Percentiles rank a stretch among this genome's conserved stretches.
phyloP scores from a whole-genome alignment of 768 basidiomycete species.

The Lactarius akahatsu region DNA sequence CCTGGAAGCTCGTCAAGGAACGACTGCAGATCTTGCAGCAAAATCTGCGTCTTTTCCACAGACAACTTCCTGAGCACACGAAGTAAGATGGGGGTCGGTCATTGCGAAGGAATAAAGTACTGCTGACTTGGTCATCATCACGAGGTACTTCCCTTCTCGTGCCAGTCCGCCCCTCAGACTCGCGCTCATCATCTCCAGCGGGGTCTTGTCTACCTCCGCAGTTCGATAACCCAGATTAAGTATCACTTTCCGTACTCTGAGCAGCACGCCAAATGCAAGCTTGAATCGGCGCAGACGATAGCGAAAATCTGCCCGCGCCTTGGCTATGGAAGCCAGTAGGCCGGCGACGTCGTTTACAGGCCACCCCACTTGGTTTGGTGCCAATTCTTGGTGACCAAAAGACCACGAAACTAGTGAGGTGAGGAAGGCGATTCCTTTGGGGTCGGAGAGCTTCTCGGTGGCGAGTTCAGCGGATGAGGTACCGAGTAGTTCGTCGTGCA shows the following conservation, averaged over 20 bases:
- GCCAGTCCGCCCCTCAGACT: conserved; percentile 46
- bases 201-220: conserved; percentile 32
- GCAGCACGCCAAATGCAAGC: conserved; percentile 49
- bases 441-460: conserved; percentile 24
- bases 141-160: conserved; percentile 47
- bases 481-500: conserved; percentile 33
- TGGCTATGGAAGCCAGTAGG: conserved; percentile 39
- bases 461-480: conserved; percentile 6
- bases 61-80: conserved; percentile 44
- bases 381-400: conserved; percentile 25
- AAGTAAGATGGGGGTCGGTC: conserved; percentile 2
- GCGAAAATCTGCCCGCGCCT: conserved; percentile 41
- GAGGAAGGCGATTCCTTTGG: conserved; percentile 38
- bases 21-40: conserved; percentile 44
- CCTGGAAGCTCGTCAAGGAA: conserved; percentile 39
- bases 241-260: conserved; percentile 46
- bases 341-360: conserved; percentile 33
- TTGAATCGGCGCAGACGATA: conserved; percentile 39
- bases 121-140: conserved; percentile 49
- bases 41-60: conserved; percentile 34
- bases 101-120: not conserved
- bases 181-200: conserved; percentile 45
- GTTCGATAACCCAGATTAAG: conserved; percentile 40
- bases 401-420: conserved; percentile 32
- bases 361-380: conserved; percentile 30